Evolutionary conservation across 257 asterid species (phyloP), one percentile per base, ranked within the genome.

Genomic region (Verbascum thapsus): DNA sequence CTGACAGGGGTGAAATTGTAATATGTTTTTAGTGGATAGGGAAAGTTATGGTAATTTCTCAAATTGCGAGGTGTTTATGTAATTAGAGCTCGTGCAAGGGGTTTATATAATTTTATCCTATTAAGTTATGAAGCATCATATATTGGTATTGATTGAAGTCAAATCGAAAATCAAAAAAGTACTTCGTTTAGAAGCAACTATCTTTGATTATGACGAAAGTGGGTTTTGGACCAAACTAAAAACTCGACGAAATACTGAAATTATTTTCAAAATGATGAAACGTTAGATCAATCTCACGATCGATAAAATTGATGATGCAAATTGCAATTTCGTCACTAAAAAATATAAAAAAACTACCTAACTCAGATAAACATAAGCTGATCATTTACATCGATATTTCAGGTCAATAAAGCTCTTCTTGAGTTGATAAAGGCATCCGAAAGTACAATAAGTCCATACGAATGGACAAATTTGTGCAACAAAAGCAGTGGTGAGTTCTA

Each of bases 401-500:
- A 94, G 99, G 99, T 94, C 17, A 94, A 94, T 66, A 61, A 72
- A 20, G 87, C 96, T 58, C 96, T 94, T 67, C 66, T 78, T 34
- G 90, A 84, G 58, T 74, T 94, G 78, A 78, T 90, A 72, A 72
- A 75, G 70, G 97, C 96, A 53, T 84, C 97, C 38, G 76, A 79
- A 57, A 73, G 66, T 65, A 64, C 44, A 68, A 58, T 41, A 51
- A 78, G 67, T 49, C 82, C 76, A 4, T 63, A 69, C 10, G 87
- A 87, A 4, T 94, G 99, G 97, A 94, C 97, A 63, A 90, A 90
- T 81, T 70, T 94, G 84, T 76, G 90, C 22, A 68, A 19, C 67
- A 83, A 82, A 68, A 87, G 72, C 72, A 69, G 79, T 51, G 91
- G 99, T 92, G 78, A 71, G 87, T 79, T 55, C 63, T 63, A 43